These are phyloP conservation scores for Setaria italica DNA, from an alignment of 202 grass and related monocot species.

Conservation along the genomic window DNA sequence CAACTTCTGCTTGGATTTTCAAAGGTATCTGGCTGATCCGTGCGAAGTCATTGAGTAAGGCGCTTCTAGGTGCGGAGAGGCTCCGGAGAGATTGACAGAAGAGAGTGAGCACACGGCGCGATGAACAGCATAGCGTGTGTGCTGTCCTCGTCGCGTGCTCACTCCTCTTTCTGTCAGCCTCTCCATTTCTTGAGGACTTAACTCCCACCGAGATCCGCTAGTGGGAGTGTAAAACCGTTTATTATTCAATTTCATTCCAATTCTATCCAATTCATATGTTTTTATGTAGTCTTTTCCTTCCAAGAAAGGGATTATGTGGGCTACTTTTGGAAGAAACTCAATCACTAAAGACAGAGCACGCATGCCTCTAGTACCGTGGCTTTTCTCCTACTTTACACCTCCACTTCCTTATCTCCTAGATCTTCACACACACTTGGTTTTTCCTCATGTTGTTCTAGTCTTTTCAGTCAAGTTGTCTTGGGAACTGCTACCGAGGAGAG, in stretches of 20 bases:
- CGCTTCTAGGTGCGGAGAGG: not conserved
- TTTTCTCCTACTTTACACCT: conserved; percentile 28
- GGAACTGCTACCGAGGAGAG: conserved; percentile 39
- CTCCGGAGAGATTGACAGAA: conserved; percentile 76
- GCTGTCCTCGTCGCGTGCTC: conserved; percentile 55
- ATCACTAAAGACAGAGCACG: not conserved
- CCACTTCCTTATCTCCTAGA: conserved; percentile 39
- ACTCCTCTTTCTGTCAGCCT: conserved; percentile 81
- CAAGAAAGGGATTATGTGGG: accelerated
- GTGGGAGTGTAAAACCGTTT: not conserved
- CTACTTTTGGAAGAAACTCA: not conserved
- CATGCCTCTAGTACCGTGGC: not conserved
- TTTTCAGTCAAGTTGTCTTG: conserved; percentile 38
- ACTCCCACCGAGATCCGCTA: conserved; percentile 5
- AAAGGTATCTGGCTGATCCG: not conserved
- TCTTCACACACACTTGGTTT: conserved; percentile 10
- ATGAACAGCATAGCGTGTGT: conserved; percentile 44
- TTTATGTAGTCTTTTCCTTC: not conserved
- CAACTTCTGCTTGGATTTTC: not conserved
- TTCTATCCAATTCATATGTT: not conserved
- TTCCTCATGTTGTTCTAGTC: conserved; percentile 17
- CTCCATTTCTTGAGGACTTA: conserved; percentile 9
- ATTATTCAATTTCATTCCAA: not conserved
- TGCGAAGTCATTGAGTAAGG: not conserved
- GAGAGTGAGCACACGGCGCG: conserved; percentile 81